These are phyloP conservation scores for Scleroderma citrinum DNA, from an alignment of 768 basidiomycete genomes.

Conservation along the genomic window DNA sequence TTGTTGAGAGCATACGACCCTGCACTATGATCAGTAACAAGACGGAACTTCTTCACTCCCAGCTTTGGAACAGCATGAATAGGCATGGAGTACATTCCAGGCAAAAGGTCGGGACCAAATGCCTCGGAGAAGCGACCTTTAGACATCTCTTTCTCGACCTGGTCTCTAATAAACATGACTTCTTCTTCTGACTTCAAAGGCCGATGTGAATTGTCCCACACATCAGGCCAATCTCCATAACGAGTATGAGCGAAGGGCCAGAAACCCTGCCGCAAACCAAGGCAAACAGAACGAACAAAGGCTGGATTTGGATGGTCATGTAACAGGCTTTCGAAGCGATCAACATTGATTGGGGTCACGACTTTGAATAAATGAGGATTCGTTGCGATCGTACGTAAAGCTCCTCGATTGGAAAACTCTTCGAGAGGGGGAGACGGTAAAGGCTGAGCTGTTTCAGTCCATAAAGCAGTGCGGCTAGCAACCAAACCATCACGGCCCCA, in stretches of 20 bases:
- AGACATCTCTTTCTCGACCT: slow-evolving; percentile 5
- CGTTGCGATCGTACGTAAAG: slow-evolving; percentile 17
- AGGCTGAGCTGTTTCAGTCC: background rate
- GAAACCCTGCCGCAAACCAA: slow-evolving; percentile 33
- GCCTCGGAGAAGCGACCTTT: slow-evolving; percentile 14
- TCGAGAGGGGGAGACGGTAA: slow-evolving; percentile 1
- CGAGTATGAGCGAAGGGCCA: slow-evolving; percentile 37
- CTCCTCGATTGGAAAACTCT: slow-evolving; percentile 9
- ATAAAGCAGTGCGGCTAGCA: too few relatives aligned
- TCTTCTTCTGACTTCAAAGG: slow-evolving; percentile 12
- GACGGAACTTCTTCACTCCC: slow-evolving; percentile 28
- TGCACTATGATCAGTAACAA: slow-evolving; percentile 36
- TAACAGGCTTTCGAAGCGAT: slow-evolving; percentile 24
- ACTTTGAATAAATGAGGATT: slow-evolving; percentile 32
- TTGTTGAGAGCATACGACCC: slow-evolving; percentile 32
- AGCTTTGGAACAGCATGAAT: slow-evolving; percentile 39
- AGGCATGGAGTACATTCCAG: slow-evolving; percentile 39
- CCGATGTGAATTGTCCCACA: background rate
- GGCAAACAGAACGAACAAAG: slow-evolving; percentile 31
- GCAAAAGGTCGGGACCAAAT: slow-evolving; percentile 24
- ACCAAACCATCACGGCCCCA: too few relatives aligned
- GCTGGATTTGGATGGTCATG: slow-evolving; percentile 31
- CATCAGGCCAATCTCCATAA: slow-evolving; percentile 12
- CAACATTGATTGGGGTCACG: slow-evolving; percentile 32
- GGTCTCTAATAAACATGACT: slow-evolving; percentile 17